Percentiles rank a stretch among this genome's conserved stretches.
Conservation (phyloP, 164 flowering plant species). For the Nelumbo lutea region DNA sequence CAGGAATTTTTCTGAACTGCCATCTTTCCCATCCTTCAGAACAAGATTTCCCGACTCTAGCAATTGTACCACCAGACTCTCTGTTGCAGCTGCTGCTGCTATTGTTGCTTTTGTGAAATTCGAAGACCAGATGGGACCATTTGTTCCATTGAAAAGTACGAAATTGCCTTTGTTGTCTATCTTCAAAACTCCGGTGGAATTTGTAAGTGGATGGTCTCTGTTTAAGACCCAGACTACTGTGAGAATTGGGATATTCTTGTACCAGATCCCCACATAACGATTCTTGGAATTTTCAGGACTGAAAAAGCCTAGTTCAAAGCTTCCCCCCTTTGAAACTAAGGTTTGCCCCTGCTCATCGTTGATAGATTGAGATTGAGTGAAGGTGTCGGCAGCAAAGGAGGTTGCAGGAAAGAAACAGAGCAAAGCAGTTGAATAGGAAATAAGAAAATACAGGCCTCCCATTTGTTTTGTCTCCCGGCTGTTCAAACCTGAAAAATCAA, state of each 20-base stretch:
- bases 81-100: neutral
- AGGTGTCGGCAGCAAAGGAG: neutral
- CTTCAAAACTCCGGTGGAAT: constrained; percentile 7
- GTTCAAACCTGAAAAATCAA: too few species aligned
- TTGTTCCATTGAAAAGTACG: constrained; percentile 3
- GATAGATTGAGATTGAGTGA: neutral
- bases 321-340: neutral
- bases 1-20: constrained; percentile 2
- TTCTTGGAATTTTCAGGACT: constrained; percentile 2
- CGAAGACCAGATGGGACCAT: constrained; percentile 19
- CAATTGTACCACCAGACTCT: constrained; percentile 13
- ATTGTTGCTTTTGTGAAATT: constrained; percentile 1
- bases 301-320: constrained; percentile 14
- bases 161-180: constrained; percentile 7
- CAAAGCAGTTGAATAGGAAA: neutral
- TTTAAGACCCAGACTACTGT: constrained; percentile 17
- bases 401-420: neutral
- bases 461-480: neutral
- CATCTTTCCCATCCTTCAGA: constrained; percentile 8
- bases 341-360: constrained; percentile 6
- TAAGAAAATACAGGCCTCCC: neutral
- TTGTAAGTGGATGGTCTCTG: constrained; percentile 9
- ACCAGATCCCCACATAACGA: constrained; percentile 19
- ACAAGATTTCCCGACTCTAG: constrained; percentile 34
- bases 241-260: constrained; percentile 2